A percentile compares a stretch with the other conserved stretches of the same genome.
Evolutionary conservation across 495 filamentous ascomycete genomes (phyloP).

Genomic region (Xylaria longipes): DNA sequence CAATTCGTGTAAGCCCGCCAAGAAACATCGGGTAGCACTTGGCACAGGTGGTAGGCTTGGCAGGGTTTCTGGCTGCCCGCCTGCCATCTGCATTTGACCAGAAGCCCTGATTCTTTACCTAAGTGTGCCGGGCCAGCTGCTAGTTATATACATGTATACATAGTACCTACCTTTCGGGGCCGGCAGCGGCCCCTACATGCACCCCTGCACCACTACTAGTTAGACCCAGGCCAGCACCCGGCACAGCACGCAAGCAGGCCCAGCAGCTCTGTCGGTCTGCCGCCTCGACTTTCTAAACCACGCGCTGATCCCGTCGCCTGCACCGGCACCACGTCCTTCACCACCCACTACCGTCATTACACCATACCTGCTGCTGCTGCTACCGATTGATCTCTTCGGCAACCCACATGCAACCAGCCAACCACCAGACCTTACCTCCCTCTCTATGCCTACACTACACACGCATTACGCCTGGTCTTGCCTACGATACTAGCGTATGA

Average conservation of each 20-base stretch:
- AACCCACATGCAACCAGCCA: constrained; percentile 19
- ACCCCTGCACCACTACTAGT: constrained; percentile 9
- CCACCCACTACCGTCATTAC: neutral
- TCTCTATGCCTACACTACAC: neutral
- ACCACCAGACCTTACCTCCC: neutral
- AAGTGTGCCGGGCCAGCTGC: neutral
- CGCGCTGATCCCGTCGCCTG: constrained; percentile 29
- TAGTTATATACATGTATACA: neutral
- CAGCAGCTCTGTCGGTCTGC: constrained; percentile 17
- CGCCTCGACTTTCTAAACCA: constrained; percentile 22
- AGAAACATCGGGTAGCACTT: constrained; percentile 13
- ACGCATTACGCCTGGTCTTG: constrained; percentile 7
- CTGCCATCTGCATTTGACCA: neutral
- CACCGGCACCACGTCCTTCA: constrained; percentile 21
- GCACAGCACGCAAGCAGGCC: neutral
- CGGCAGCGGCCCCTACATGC: constrained; percentile 19
- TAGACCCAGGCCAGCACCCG: constrained; percentile 6
- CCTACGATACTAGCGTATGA: constrained; percentile 2
- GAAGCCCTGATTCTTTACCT: neutral
- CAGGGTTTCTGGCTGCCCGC: neutral
- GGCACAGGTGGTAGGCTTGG: constrained; percentile 9
- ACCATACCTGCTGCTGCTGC: neutral
- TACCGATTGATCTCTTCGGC: constrained; percentile 12
- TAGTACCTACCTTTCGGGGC: constrained; percentile 4
- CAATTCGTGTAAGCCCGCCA: constrained; percentile 2